A percentile compares a stretch with the other conserved stretches of the same genome.
These are phyloP conservation scores for Rosa chinensis DNA, from an alignment of 306 rosid genomes.

Conservation along the genomic window DNA sequence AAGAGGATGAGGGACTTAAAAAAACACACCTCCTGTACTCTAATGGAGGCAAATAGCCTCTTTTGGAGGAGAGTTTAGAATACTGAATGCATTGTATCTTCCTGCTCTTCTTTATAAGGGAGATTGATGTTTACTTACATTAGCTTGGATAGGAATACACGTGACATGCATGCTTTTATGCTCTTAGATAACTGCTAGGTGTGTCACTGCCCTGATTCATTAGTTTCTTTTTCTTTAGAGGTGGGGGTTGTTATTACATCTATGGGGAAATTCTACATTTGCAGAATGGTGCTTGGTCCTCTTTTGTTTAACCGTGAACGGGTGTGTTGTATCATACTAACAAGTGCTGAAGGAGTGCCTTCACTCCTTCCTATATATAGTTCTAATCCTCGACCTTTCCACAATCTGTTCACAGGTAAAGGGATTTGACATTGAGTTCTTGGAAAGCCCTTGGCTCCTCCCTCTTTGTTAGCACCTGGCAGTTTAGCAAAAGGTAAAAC, in stretches of 20 bases:
- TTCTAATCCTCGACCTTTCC: neutral
- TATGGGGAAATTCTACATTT: neutral
- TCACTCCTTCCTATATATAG: neutral
- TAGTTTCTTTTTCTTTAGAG: neutral
- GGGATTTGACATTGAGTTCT: neutral
- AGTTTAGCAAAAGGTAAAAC: neutral
- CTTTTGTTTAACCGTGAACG: conserved; percentile 4
- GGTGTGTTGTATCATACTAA: conserved; percentile 16
- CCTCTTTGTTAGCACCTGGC: no score
- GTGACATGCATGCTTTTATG: conserved; percentile 43
- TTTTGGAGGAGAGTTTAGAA: conserved; percentile 52
- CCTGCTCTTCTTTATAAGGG: conserved; percentile 64
- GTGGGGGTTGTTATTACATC: conserved; percentile 16
- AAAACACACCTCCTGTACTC: conserved; percentile 51
- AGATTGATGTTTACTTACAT: conserved; percentile 64
- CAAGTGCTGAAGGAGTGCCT: neutral
- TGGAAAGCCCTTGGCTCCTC: no score
- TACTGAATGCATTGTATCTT: conserved; percentile 75
- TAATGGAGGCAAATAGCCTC: conserved; percentile 57
- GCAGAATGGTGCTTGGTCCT: neutral
- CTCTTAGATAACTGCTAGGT: conserved; percentile 36
- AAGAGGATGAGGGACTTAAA: conserved; percentile 40
- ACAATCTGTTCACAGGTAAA: neutral
- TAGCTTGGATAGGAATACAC: conserved; percentile 56
- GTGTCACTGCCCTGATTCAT: conserved; percentile 15